phyloP scores from a whole-genome alignment of 1,284 basidiomycete species.

The Laetiporus sulphureus region DNA sequence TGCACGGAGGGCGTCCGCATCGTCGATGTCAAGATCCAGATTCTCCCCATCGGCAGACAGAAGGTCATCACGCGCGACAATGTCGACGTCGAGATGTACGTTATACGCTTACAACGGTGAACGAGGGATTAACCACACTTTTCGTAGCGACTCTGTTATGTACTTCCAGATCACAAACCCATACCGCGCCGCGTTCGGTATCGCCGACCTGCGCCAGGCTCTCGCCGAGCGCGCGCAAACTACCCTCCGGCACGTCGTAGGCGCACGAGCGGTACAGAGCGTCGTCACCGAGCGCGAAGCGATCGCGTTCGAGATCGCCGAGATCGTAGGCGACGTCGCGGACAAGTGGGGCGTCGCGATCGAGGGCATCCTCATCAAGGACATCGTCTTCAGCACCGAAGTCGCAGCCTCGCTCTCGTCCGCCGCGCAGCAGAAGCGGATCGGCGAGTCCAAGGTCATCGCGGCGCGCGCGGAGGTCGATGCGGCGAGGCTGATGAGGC shows the following conservation, averaged over 20 bases:
- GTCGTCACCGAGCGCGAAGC: slow-evolving; percentile 93
- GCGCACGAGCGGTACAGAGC: slow-evolving; percentile 79
- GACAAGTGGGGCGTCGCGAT: slow-evolving; percentile 94
- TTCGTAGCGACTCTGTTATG: slow-evolving; percentile 75
- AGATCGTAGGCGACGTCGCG: slow-evolving; percentile 84
- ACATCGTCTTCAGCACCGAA: slow-evolving; percentile 90
- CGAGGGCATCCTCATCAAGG: slow-evolving; percentile 91
- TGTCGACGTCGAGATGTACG: slow-evolving; percentile 79
- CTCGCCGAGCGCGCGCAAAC: slow-evolving; percentile 93
- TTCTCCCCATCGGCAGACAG: slow-evolving; percentile 82
- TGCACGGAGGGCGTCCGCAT: slow-evolving; percentile 81
- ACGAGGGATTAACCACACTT: too few relatives aligned
- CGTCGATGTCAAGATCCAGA: slow-evolving; percentile 94
- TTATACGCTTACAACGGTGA: slow-evolving; percentile 6
- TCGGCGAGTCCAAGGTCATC: slow-evolving; percentile 95
- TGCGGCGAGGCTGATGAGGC: slow-evolving; percentile 89
- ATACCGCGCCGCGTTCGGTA: slow-evolving; percentile 90
- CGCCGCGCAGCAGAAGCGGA: slow-evolving; percentile 91
- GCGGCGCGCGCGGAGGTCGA: slow-evolving; percentile 95
- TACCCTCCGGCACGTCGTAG: slow-evolving; percentile 91
- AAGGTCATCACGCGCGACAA: slow-evolving; percentile 86
- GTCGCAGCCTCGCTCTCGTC: slow-evolving; percentile 89
- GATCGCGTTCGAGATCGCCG: slow-evolving; percentile 92
- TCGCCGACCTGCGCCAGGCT: slow-evolving; percentile 82
- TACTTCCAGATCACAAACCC: slow-evolving; percentile 86